A percentile compares a stretch with the other conserved stretches of the same genome.
Evolutionary conservation across 495 filamentous ascomycete genomes (phyloP).

Genomic region (Arthonia radiata): DNA sequence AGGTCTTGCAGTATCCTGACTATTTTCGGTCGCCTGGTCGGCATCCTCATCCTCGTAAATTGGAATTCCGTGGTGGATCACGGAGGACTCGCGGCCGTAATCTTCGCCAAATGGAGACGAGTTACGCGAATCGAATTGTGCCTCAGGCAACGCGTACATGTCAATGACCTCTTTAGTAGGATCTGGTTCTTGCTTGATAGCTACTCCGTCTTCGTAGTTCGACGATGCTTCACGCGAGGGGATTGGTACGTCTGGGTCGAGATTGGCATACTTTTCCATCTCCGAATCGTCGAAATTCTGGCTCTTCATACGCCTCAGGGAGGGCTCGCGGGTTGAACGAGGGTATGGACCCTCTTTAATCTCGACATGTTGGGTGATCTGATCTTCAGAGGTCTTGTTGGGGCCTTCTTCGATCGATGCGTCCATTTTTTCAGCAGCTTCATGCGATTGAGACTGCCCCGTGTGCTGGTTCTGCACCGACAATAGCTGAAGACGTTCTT

Average conservation of each 20-base stretch:
- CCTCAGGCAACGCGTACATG: conserved; percentile 47
- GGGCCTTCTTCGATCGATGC: conserved; percentile 10
- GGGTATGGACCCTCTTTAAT: conserved; percentile 24
- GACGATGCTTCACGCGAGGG: conserved; percentile 37
- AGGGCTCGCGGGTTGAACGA: conserved; percentile 78
- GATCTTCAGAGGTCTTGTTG: conserved; percentile 19
- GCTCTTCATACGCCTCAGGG: conserved; percentile 61
- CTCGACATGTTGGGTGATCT: conserved; percentile 17
- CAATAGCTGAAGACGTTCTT: conserved; percentile 64
- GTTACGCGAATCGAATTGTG: no score
- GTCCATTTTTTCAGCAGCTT: conserved; percentile 10
- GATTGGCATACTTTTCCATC: conserved; percentile 16
- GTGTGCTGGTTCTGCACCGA: conserved; percentile 31
- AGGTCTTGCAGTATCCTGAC: no score
- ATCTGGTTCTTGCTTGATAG: conserved; percentile 39
- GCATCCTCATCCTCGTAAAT: conserved; percentile 17
- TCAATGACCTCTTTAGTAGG: conserved; percentile 35
- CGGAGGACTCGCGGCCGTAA: no score
- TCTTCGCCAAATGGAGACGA: no score
- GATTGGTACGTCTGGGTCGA: conserved; percentile 71
- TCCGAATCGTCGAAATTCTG: conserved; percentile 26
- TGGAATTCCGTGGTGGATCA: no score
- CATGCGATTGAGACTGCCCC: no score
- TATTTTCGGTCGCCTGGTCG: no score
- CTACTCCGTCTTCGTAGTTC: conserved; percentile 28